phyloP scores from a whole-genome alignment of 495 filamentous ascomycete genomes.

The Bathelium albidoporum region DNA sequence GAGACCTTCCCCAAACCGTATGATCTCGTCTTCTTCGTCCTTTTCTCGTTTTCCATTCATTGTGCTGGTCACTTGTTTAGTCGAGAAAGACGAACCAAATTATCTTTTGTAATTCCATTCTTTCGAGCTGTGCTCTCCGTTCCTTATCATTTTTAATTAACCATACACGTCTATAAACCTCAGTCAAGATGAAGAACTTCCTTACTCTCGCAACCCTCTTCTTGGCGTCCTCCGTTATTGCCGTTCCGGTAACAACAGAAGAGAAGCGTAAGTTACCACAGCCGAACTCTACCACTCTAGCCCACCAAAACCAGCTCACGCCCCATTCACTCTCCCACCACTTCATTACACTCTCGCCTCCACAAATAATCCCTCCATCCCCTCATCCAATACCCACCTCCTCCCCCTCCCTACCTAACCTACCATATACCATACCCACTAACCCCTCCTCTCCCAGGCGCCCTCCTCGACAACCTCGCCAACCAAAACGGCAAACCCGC shows the following conservation, averaged over 20 bases:
- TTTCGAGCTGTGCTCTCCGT: not conserved
- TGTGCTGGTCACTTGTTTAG: not conserved
- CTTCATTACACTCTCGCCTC: not conserved
- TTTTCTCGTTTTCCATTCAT: not conserved
- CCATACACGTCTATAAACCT: not conserved
- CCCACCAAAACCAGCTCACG: not conserved
- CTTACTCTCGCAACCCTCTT: not conserved
- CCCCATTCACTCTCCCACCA: not conserved
- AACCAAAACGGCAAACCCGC: not conserved
- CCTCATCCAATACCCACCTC: not conserved
- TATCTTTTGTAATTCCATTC: constrained; percentile 1
- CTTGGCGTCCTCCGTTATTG: not conserved
- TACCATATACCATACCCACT: not conserved
- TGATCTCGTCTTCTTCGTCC: not conserved
- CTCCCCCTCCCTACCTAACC: not conserved
- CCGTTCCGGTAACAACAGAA: not conserved
- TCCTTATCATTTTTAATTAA: not conserved
- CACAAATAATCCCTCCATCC: not conserved
- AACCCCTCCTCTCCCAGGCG: not conserved
- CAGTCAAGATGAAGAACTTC: constrained; percentile 3
- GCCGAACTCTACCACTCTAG: not conserved
- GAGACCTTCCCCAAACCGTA: not conserved
- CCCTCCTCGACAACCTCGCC: not conserved
- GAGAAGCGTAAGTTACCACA: not conserved
- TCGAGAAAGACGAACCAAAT: not conserved